phyloP scores from a whole-genome alignment of 257 asterid species.

The Thymus mandschuricus region DNA sequence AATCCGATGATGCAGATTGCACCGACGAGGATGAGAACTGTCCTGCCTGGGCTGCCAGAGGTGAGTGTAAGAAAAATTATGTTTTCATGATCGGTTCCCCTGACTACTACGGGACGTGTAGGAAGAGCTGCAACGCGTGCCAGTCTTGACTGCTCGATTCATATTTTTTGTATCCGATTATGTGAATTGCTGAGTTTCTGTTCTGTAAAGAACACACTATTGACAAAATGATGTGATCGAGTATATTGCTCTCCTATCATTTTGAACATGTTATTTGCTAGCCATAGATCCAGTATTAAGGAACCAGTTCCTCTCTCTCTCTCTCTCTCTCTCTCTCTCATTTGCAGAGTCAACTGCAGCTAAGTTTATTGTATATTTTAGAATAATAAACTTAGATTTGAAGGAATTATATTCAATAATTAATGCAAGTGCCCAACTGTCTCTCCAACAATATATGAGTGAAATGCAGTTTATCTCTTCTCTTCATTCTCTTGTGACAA shows the following conservation, averaged over 20 bases:
- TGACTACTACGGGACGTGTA: slow-evolving; percentile 87
- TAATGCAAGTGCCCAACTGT: slow-evolving; percentile 6
- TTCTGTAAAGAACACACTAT: neutral
- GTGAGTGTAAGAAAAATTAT: slow-evolving; percentile 81
- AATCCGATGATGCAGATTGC: slow-evolving; percentile 47
- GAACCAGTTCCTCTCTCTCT: neutral
- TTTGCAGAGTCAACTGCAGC: slow-evolving; percentile 19
- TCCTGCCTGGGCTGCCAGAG: slow-evolving; percentile 77
- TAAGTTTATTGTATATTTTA: neutral
- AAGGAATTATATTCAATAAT: neutral
- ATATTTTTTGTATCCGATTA: neutral
- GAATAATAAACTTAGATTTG: neutral
- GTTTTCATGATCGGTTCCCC: slow-evolving; percentile 86
- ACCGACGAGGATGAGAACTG: slow-evolving; percentile 84
- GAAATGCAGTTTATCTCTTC: neutral
- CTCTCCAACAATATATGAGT: neutral
- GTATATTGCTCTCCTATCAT: neutral
- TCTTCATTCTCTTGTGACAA: neutral
- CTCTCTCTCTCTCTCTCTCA: neutral
- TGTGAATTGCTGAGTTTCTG: neutral
- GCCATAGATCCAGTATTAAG: too few relatives aligned
- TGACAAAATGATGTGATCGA: slow-evolving; percentile 1
- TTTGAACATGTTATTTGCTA: too few relatives aligned
- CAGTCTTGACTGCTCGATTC: slow-evolving; percentile 14
- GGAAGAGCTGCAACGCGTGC: slow-evolving; percentile 89